These are phyloP conservation scores for Neocatenulostroma microsporum DNA, from an alignment of 2,329 filamentous ascomycete species.

Conservation along the genomic window DNA sequence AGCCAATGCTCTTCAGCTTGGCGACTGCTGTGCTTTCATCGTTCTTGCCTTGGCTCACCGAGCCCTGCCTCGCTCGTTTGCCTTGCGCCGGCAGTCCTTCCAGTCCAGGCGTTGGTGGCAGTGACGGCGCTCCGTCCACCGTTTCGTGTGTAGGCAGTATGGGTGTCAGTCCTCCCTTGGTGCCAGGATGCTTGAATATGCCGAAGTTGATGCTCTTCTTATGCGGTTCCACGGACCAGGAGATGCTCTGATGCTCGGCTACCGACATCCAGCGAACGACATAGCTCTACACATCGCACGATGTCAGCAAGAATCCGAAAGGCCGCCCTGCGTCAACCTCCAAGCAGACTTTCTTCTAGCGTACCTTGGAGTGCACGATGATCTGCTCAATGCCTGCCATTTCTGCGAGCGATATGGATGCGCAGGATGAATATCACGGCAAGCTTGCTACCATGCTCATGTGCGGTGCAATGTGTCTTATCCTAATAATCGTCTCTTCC, in stretches of 20 bases:
- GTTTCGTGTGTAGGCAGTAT: constrained; percentile 36
- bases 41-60: constrained; percentile 39
- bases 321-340: too few relatives aligned
- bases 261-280: constrained; percentile 97
- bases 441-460: too few relatives aligned
- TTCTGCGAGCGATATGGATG: too few relatives aligned
- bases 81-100: constrained; percentile 29
- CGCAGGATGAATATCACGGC: too few relatives aligned
- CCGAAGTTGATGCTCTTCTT: constrained; percentile 99
- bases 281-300: constrained; percentile 62
- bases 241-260: constrained; percentile 81
- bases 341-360: too few relatives aligned
- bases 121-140: constrained; percentile 31
- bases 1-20: constrained; percentile 54
- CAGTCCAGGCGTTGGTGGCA: constrained; percentile 28
- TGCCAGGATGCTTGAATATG: constrained; percentile 92
- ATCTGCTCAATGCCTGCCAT: constrained; percentile 97
- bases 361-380: constrained; percentile 94
- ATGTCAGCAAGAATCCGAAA: too few relatives aligned
- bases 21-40: constrained; percentile 56
- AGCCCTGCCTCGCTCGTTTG: constrained; percentile 37
- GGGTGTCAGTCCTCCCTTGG: constrained; percentile 48
- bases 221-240: constrained; percentile 95
- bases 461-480: too few relatives aligned
- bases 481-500: too few relatives aligned